Percentiles rank a stretch among this genome's conserved stretches.
phyloP scores from a whole-genome alignment of 2,329 filamentous ascomycete genomes.

The Fusarium chlamydosporum region DNA sequence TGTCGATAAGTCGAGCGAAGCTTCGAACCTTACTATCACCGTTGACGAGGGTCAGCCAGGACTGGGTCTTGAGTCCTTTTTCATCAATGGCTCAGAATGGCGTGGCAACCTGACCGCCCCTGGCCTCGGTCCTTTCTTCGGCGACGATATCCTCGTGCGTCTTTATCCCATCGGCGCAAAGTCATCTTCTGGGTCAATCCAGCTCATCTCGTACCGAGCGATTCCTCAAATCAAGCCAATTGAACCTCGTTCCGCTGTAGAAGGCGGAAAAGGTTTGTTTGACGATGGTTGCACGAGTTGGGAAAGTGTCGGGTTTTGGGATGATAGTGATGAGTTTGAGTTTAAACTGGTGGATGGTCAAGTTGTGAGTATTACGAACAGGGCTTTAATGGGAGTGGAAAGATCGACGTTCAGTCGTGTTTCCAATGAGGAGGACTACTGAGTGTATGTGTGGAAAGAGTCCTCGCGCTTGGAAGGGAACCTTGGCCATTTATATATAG shows the following conservation, averaged over 20 bases:
- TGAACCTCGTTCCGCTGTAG: constrained; percentile 1
- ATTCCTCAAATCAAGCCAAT: not conserved
- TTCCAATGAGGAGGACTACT: not conserved
- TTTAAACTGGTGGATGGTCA: constrained; percentile 3
- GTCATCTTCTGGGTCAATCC: not conserved
- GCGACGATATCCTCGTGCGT: not conserved
- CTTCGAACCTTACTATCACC: constrained; percentile 40
- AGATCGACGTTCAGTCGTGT: not conserved
- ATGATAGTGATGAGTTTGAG: constrained; percentile 15
- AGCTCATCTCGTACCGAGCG: constrained; percentile 12
- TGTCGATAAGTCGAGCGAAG: not conserved
- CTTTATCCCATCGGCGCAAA: not conserved
- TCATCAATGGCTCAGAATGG: not conserved
- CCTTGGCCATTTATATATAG: too few relatives aligned
- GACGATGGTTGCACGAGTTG: constrained; percentile 14
- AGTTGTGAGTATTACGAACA: not conserved
- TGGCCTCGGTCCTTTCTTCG: constrained; percentile 1
- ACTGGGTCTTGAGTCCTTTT: constrained; percentile 18
- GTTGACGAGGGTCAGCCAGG: constrained; percentile 37
- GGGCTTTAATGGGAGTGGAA: not conserved
- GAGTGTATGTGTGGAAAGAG: too few relatives aligned
- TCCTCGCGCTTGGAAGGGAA: too few relatives aligned
- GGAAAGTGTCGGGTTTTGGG: constrained; percentile 8
- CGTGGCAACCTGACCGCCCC: not conserved
- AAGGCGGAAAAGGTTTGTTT: constrained; percentile 14